A percentile compares a stretch with the other conserved stretches of the same genome.
Evolutionary conservation across 2,329 filamentous ascomycete genomes (phyloP).

Genomic region (Hymenoscyphus linearis): DNA sequence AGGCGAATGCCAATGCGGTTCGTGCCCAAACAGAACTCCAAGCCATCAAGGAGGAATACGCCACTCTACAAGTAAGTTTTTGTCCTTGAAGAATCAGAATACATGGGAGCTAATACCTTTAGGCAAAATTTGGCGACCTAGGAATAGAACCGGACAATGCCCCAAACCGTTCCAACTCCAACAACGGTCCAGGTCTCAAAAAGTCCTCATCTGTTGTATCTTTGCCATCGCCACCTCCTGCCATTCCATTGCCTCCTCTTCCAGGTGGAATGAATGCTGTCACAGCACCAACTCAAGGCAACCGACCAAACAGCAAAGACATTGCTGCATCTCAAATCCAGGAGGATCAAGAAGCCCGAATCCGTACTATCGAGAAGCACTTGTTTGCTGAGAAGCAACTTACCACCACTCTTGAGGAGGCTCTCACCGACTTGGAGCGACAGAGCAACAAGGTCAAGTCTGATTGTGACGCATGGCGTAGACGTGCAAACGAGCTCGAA

Average conservation of each 20-base stretch:
- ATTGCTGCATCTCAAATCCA: conserved; percentile 70
- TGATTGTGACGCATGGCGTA: conserved; percentile 86
- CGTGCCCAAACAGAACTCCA: conserved; percentile 66
- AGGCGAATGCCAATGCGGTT: conserved; percentile 61
- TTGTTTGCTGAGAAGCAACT: conserved; percentile 93
- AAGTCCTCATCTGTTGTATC: conserved; percentile 81
- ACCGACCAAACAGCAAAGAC: conserved; percentile 78
- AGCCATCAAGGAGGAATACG: conserved; percentile 62
- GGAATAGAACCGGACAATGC: conserved; percentile 31
- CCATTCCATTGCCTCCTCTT: conserved; percentile 90
- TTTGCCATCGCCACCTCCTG: conserved; percentile 87
- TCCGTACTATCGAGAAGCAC: conserved; percentile 95
- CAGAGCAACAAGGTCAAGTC: conserved; percentile 88
- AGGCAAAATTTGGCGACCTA: conserved; percentile 59
- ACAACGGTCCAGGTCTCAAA: conserved; percentile 15
- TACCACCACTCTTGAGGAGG: conserved; percentile 91
- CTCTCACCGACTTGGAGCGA: conserved; percentile 85
- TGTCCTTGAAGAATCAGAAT: neutral
- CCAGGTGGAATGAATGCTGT: conserved; percentile 49
- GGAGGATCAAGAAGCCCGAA: conserved; percentile 92
- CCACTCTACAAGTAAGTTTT: conserved; percentile 56
- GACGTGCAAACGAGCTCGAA: conserved; percentile 61
- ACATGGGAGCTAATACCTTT: conserved; percentile 17
- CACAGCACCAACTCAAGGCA: conserved; percentile 51
- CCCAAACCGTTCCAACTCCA: conserved; percentile 47